Conservation (phyloP, 2,329 filamentous ascomycete genomes). For the Hypoxylon sp. region DNA sequence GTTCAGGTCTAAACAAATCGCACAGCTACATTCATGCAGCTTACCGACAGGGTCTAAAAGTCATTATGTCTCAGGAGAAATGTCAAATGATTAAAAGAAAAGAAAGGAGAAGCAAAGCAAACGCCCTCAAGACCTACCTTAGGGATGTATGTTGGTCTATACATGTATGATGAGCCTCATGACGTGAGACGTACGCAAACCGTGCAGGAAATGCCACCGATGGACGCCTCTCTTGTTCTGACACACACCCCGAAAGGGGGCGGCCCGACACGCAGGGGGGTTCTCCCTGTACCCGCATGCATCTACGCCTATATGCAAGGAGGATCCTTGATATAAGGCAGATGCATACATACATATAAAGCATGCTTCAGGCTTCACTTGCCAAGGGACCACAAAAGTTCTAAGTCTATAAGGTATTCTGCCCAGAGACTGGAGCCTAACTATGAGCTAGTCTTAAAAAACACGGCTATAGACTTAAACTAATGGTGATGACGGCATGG, state of each 20-base stretch:
- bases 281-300: slow-evolving; percentile 31
- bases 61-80: slow-evolving; percentile 8
- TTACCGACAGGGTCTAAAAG: slow-evolving; percentile 11
- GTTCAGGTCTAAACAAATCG: slow-evolving; percentile 1
- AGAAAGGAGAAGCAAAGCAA: slow-evolving; percentile 17
- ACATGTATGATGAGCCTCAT: slow-evolving; percentile 41
- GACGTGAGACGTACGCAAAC: slow-evolving; percentile 29
- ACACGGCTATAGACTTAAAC: slow-evolving; percentile 8
- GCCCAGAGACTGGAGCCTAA: slow-evolving; percentile 6
- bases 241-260: slow-evolving; percentile 23
- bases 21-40: slow-evolving; percentile 3
- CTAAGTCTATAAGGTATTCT: background rate
- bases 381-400: slow-evolving; percentile 4
- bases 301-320: slow-evolving; percentile 24
- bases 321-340: slow-evolving; percentile 22
- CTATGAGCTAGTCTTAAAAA: background rate
- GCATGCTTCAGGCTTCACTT: background rate
- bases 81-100: slow-evolving; percentile 9
- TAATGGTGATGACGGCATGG: slow-evolving; percentile 12
- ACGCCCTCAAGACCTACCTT: background rate
- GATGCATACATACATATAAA: slow-evolving; percentile 8
- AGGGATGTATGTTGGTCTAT: background rate
- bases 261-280: slow-evolving; percentile 33
- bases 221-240: slow-evolving; percentile 16
- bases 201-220: slow-evolving; percentile 22